phyloP scores from a whole-genome alignment of 2,329 filamentous ascomycete species.

The Leptosphaerulina australis region DNA sequence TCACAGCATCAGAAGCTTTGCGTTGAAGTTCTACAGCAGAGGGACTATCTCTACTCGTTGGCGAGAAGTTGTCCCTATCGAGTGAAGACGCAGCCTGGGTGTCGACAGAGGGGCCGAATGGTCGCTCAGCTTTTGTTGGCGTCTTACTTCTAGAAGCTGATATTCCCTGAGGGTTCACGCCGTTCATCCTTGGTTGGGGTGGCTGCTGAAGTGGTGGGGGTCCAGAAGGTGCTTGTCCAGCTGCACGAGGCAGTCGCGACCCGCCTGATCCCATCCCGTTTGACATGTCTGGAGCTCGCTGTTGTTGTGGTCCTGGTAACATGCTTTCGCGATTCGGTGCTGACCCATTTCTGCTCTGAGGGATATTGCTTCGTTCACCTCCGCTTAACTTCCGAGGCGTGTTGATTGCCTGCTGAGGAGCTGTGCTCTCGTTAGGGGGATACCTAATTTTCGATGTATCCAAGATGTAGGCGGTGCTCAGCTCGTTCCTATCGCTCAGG shows the following conservation, averaged over 20 bases:
- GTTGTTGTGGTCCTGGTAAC: conserved; percentile 37
- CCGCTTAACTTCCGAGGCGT: conserved; percentile 55
- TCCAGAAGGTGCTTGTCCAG: conserved; percentile 65
- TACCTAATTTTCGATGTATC: conserved; percentile 97
- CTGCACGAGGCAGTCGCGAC: conserved; percentile 66
- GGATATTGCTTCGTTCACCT: conserved; percentile 53
- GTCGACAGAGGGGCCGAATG: conserved; percentile 51
- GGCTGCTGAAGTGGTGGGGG: conserved; percentile 70
- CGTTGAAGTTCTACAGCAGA: conserved; percentile 33
- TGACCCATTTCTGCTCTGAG: conserved; percentile 44
- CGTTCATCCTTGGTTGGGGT: conserved; percentile 61
- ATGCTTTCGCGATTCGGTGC: conserved; percentile 53
- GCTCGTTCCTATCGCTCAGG: conserved; percentile 77
- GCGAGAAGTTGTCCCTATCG: conserved; percentile 56
- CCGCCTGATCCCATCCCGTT: conserved; percentile 46
- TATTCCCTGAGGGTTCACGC: conserved; percentile 25
- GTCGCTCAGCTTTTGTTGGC: conserved; percentile 57
- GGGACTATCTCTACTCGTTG: conserved; percentile 52
- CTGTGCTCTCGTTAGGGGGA: conserved; percentile 70
- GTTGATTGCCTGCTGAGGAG: conserved; percentile 36
- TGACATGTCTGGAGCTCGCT: conserved; percentile 46
- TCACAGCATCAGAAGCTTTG: conserved; percentile 40
- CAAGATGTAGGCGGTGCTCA: conserved; percentile 87
- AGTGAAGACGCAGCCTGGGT: conserved; percentile 50
- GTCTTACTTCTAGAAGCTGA: conserved; percentile 54